Base-by-base conservation (phyloP, 306 rosid genomes). In the Dryas alaskensis region DNA sequence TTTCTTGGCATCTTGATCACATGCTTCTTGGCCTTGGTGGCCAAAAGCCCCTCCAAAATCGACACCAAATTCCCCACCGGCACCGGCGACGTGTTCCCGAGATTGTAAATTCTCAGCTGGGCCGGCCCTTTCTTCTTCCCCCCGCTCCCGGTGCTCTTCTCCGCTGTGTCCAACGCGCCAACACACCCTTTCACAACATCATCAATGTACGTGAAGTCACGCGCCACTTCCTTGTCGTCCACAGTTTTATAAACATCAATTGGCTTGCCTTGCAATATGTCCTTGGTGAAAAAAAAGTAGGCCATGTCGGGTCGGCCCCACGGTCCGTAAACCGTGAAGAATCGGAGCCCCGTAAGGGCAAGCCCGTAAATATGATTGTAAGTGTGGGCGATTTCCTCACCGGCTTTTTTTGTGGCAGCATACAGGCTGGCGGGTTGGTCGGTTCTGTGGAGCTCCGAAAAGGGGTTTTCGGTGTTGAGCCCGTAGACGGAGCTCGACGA, bases 241-340 rank as follows among this genome's bases (percentile, higher is more conserved):
- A 79, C 87, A 0, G 94, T 88, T 60, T 79, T 77, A 83, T 88
- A 92, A 0, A 92, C 78, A 1, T 92, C 90, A 8, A 92, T 83
- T 40, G 72, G 55, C 62, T 90, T 92, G 10, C 98, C 96, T 1
- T 88, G 96, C 25, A 92, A 82, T 0, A 92, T 92, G 63, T 84
- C 96, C 44, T 88, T 88, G 0, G 98, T 92, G 89, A 92, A 92
- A 79, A 92, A 92, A 81, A 90, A 92, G 47, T 90, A 92, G 1
- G 98, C 98, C 98, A 92, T 92, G 90, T 92, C 97, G 0, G 97
- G 98, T 50, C 97, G 64, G 0, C 98, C 97, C 97, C 98, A 92
- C 0, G 98, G 98, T 0, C 97, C 98, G 74, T 92, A 92, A 0
- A 92, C 98, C 0, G 98, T 92, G 91, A 92, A 92, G 87, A 92